Conservation (phyloP, 768 basidiomycete species). For the Termitomyces sp. region DNA sequence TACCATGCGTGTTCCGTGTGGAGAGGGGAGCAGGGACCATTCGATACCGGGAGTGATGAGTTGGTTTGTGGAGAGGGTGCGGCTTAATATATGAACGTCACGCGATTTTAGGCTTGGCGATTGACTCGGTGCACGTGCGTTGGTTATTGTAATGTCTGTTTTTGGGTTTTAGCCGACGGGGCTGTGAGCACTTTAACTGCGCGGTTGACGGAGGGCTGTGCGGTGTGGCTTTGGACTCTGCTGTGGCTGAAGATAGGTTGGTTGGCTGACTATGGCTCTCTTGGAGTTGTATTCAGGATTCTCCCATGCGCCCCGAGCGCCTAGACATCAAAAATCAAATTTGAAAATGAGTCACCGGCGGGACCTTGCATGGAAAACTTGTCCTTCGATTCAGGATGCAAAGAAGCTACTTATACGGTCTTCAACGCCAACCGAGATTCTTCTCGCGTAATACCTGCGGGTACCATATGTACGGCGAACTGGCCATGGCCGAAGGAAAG, state of each 20-base stretch:
- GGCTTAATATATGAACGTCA: neutral
- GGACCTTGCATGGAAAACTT: neutral
- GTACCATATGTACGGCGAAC: neutral
- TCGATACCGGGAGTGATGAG: no score
- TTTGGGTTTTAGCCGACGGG: neutral
- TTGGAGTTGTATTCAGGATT: no score
- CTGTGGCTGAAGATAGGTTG: no score
- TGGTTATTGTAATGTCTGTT: no score
- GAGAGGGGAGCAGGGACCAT: constrained; percentile 43
- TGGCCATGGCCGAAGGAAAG: neutral
- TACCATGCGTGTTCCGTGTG: constrained; percentile 18
- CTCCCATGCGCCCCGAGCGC: no score
- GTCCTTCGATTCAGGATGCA: neutral
- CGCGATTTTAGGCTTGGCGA: neutral
- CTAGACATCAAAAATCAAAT: no score
- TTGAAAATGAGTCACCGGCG: neutral
- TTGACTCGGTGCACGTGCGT: neutral
- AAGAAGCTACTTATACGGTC: neutral
- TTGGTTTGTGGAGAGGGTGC: no score
- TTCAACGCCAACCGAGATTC: neutral
- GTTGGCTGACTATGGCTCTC: no score
- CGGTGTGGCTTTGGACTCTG: no score
- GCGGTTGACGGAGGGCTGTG: no score
- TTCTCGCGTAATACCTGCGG: neutral
- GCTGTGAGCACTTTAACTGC: no score